A percentile compares a stretch with the other conserved stretches of the same genome.
These are phyloP conservation scores for Carallia brachiata DNA, from an alignment of 345 rosid genomes.

Conservation along the genomic window DNA sequence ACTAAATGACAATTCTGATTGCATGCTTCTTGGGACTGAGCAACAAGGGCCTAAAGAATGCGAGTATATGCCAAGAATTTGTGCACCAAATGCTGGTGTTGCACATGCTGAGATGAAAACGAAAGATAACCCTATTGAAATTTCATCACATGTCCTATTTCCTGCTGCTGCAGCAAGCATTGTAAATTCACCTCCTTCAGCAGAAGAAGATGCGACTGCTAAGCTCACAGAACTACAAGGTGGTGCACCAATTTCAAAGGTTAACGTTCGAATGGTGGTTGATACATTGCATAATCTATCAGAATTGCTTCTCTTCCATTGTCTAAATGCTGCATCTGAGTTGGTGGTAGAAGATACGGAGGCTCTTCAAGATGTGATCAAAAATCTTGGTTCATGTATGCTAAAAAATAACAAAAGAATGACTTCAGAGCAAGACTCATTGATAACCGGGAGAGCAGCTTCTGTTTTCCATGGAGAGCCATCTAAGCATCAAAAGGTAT, in stretches of 20 bases:
- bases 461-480: constrained; percentile 23
- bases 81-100: constrained; percentile 5
- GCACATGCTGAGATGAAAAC: constrained; percentile 29
- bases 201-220: constrained; percentile 30
- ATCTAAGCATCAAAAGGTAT: constrained; percentile 48
- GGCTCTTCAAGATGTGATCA: constrained; percentile 53
- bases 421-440: constrained; percentile 32
- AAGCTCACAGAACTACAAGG: constrained; percentile 20
- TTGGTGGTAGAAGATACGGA: constrained; percentile 52
- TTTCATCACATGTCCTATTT: constrained; percentile 41
- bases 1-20: constrained; percentile 24
- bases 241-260: constrained; percentile 28
- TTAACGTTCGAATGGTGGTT: constrained; percentile 37
- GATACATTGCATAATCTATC: constrained; percentile 64
- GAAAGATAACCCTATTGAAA: constrained; percentile 27
- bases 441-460: constrained; percentile 18
- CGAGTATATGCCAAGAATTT: constrained; percentile 24
- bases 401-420: constrained; percentile 31
- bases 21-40: constrained; percentile 21
- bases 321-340: constrained; percentile 47
- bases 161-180: constrained; percentile 32
- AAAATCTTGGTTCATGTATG: constrained; percentile 56
- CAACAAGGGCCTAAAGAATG: constrained; percentile 27
- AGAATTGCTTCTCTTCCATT: constrained; percentile 61
- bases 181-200: constrained; percentile 40